Conservation (phyloP, 1,284 basidiomycete species). For the Apiotrichum akiyoshidainum region DNA sequence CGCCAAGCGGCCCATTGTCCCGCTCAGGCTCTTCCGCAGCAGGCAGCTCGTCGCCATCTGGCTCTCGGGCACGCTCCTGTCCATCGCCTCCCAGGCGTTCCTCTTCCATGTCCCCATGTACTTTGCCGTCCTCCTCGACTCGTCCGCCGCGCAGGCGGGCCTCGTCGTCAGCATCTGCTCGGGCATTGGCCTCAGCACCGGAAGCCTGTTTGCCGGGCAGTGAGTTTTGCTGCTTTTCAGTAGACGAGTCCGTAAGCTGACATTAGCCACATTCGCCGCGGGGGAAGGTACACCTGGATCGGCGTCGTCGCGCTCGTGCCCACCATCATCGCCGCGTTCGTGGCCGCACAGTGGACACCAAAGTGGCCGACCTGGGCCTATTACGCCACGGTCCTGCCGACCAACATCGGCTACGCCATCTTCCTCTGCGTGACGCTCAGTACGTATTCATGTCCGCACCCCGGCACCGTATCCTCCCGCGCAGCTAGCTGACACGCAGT, state of each 20-base stretch:
- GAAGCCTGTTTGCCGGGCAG: slow-evolving; percentile 83
- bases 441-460: too few relatives aligned
- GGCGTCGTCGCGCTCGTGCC: slow-evolving; percentile 40
- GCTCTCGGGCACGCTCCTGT: slow-evolving; percentile 52
- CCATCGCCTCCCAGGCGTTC: slow-evolving; percentile 70
- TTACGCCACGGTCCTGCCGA: slow-evolving; percentile 44
- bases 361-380: slow-evolving; percentile 40
- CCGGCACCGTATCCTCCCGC: too few relatives aligned
- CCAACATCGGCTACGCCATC: slow-evolving; percentile 46
- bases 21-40: slow-evolving; percentile 66
- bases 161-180: slow-evolving; percentile 61
- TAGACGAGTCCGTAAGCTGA: slow-evolving; percentile 7
- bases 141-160: slow-evolving; percentile 42
- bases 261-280: slow-evolving; percentile 42
- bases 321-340: slow-evolving; percentile 28
- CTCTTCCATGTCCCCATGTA: slow-evolving; percentile 42
- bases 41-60: slow-evolving; percentile 59
- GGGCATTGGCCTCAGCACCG: slow-evolving; percentile 76
- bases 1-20: slow-evolving; percentile 74
- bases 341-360: slow-evolving; percentile 41
- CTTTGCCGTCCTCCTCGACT: slow-evolving; percentile 46
- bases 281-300: slow-evolving; percentile 39
- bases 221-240: slow-evolving; percentile 43
- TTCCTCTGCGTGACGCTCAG: slow-evolving; percentile 45
- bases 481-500: slow-evolving; percentile 29